Evolutionary conservation across 148 eudicot species (phyloP), one percentile per base, ranked within the genome.

Genomic region (Limonium bicolor): DNA sequence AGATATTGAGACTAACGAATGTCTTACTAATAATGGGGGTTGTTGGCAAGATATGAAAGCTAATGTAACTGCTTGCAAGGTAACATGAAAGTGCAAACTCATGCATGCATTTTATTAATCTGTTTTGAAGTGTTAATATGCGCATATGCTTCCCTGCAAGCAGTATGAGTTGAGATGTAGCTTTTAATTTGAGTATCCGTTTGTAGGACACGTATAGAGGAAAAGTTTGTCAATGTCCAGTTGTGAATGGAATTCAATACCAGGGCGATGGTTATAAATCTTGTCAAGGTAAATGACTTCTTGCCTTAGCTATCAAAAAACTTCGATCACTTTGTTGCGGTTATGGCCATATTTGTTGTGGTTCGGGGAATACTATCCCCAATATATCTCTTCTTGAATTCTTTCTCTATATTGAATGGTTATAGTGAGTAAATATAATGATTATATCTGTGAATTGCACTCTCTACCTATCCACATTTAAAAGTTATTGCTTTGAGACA

Each of bases 1-100:
- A 88, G 97, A 73, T 62, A 65, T 90, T 45, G 97, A 90, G 68
- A 90, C 95, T 7, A 72, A 90, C 14, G 77, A 84, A 55, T 90
- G 97, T 61, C 79, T 90, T 23, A 69, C 74, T 25, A 66, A 57
- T n/a, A 90, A 84, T 50, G 97, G 97, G 34, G 97, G 95, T 7
- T 90, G 97, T 58, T 90, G 97, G 97, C 54, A 38, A 41, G 97
- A 90, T 58, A 4, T 47, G 29, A 22, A 48, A 20, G 33, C 61
- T 23, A 76, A 75, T 47, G 46, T 75, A 54, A 80, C 72, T 51
- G 95, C 97, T 62, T 90, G 97, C 77, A 77, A 80, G 80, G 96
- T 78, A 70, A 1, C 12, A 27, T 6, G n/a, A 18, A 33, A 10
- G 21, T n/a, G 6, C n/a, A 49, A 11, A 12, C 21, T 48, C 36